A percentile compares a stretch with the other conserved stretches of the same genome.
These are phyloP conservation scores for Priceomyces carsonii DNA, from an alignment of 805 yeast genomes.

Conservation along the genomic window DNA sequence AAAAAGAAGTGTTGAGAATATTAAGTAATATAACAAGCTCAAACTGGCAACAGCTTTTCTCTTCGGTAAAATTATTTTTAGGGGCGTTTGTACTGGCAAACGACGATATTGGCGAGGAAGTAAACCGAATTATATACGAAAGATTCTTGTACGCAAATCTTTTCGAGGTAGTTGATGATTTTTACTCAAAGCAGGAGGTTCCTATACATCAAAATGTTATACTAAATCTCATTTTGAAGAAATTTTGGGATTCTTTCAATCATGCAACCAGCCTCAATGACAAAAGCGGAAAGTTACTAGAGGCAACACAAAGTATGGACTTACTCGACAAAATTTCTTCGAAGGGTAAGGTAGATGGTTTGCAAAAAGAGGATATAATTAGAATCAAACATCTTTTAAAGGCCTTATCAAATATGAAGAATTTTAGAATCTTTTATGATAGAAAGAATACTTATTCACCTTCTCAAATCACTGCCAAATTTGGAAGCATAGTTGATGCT, in stretches of 20 bases:
- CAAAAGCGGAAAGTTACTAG: slow-evolving; percentile 26
- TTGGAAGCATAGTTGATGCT: slow-evolving; percentile 12
- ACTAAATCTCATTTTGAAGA: slow-evolving; percentile 19
- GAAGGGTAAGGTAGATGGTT: background rate
- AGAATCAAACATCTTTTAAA: slow-evolving; percentile 36
- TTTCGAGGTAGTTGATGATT: slow-evolving; percentile 22
- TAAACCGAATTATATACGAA: slow-evolving; percentile 26
- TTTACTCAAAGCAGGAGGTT: slow-evolving; percentile 10
- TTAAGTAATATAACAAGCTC: slow-evolving; percentile 20
- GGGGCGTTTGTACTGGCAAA: slow-evolving; percentile 17
- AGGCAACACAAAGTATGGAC: slow-evolving; percentile 24
- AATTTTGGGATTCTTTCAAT: slow-evolving; percentile 37
- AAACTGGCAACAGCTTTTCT: slow-evolving; percentile 22
- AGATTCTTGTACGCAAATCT: slow-evolving; percentile 28
- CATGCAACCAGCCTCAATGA: slow-evolving; percentile 34
- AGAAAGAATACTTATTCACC: slow-evolving; percentile 41
- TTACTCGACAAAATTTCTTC: slow-evolving; percentile 21
- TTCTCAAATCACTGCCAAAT: slow-evolving; percentile 29
- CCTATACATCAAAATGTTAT: slow-evolving; percentile 12
- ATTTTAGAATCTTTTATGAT: slow-evolving; percentile 33
- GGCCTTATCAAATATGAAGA: slow-evolving; percentile 35
- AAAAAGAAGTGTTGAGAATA: slow-evolving; percentile 28
- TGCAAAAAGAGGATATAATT: slow-evolving; percentile 12
- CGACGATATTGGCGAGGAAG: slow-evolving; percentile 9
- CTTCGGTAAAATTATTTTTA: slow-evolving; percentile 21